Evolutionary conservation across 371 early-diverging fungal genomes (phyloP).

Genomic region (Thermomucor indicae-seudaticae): DNA sequence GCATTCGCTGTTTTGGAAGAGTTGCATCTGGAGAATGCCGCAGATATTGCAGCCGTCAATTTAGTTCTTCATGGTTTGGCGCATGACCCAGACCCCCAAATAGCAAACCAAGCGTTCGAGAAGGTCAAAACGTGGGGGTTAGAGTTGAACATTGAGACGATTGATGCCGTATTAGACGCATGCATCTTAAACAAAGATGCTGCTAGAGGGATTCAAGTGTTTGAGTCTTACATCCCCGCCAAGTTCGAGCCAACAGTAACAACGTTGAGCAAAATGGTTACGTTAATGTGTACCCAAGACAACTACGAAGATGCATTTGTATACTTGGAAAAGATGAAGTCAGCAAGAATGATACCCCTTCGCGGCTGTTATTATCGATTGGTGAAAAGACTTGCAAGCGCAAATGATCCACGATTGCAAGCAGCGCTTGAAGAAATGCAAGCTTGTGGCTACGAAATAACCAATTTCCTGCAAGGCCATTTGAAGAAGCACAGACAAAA

Average conservation of each 20-base stretch:
- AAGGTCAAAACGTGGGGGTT: conserved; percentile 30
- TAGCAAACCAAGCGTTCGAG: conserved; percentile 40
- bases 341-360: conserved; percentile 51
- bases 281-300: conserved; percentile 46
- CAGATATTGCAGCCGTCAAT: conserved; percentile 57
- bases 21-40: conserved; percentile 12
- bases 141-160: conserved; percentile 48
- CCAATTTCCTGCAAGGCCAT: too few relatives aligned
- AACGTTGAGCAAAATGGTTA: conserved; percentile 59
- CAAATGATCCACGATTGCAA: conserved; percentile 60
- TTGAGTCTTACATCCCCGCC: conserved; percentile 9
- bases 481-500: too few relatives aligned
- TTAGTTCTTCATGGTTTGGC: conserved; percentile 46
- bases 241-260: conserved; percentile 34
- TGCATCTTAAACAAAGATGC: conserved; percentile 47
- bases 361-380: conserved; percentile 56
- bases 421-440: conserved; percentile 69
- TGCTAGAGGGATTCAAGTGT: conserved; percentile 41
- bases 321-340: conserved; percentile 73
- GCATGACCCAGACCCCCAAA: conserved; percentile 31
- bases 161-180: conserved; percentile 55
- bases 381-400: conserved; percentile 54
- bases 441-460: conserved; percentile 51
- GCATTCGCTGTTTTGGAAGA: conserved; percentile 41
- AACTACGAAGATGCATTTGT: conserved; percentile 75